Percentiles rank a stretch among this genome's conserved stretches.
Evolutionary conservation across 108 stramenopile species (phyloP).

Genomic region (Stephanodiscus triporus): DNA sequence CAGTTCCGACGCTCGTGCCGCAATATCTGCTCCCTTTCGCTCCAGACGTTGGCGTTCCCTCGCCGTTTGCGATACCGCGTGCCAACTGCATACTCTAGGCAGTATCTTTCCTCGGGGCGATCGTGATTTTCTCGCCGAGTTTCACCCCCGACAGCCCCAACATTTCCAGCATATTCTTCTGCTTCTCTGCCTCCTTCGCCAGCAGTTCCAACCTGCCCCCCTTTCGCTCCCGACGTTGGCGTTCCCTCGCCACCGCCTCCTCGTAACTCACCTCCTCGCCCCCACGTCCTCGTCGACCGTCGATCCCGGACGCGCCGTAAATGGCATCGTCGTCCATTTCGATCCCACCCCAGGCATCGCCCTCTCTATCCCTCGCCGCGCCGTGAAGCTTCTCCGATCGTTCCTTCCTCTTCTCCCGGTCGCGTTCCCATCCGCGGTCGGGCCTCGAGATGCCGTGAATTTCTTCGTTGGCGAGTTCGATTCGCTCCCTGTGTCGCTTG

Average conservation of each 20-base stretch:
- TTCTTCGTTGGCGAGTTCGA: constrained; percentile 60
- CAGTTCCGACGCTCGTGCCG: constrained; percentile 50
- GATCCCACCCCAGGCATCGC: constrained; percentile 36
- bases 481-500: constrained; percentile 46
- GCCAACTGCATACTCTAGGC: no score
- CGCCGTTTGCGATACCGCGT: no score
- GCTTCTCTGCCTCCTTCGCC: constrained; percentile 65
- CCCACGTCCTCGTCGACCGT: neutral
- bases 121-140: constrained; percentile 73
- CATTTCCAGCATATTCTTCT: constrained; percentile 68
- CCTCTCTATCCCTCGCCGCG: constrained; percentile 55
- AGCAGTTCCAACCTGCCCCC: constrained; percentile 56
- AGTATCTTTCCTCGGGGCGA: constrained; percentile 49
- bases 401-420: constrained; percentile 61
- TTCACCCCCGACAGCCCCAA: constrained; percentile 65
- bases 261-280: constrained; percentile 39
- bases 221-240: constrained; percentile 31
- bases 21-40: constrained; percentile 37
- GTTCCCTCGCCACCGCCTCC: constrained; percentile 57
- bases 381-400: constrained; percentile 59
- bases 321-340: constrained; percentile 65
- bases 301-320: constrained; percentile 49
- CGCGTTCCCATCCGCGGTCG: constrained; percentile 60
- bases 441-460: constrained; percentile 48
- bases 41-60: constrained; percentile 43